Base-by-base conservation (phyloP, 257 asterid species). In the Plectranthus barbatus region DNA sequence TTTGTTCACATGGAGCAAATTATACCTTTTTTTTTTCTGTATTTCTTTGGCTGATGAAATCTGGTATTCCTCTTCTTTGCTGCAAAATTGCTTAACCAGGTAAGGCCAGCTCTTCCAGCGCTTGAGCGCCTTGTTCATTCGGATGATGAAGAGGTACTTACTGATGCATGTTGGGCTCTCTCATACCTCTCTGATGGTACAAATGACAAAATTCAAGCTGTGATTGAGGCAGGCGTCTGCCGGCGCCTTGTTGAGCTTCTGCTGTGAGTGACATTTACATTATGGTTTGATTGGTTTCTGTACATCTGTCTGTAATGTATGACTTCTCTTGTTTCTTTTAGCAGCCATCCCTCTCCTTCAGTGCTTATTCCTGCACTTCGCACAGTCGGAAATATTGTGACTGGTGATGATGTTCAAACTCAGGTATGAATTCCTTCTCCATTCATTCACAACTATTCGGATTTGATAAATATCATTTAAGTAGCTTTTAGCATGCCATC, bases 141-240 rank as follows among this genome's bases (percentile, higher is more conserved):
- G 9, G 87, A 77, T 23, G 98, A 91, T 67, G 98, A 88, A 72
- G 98, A 88, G 75, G 96, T 91, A 54, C 86, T 91, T 59, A 91
- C 96, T 18, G 98, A 91, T 86, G 95, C 98, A 34, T 91, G 96
- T 69, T 91, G 98, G 98, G 96, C 98, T 65, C 95, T 91, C 21
- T 91, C 98, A 7, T 91, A 91, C 76, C 96, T 91, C 29, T 86
- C 98, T 44, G 98, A 88, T 74, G 96, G 98, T 61, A 81, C 96
- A 44, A 91, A 86, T 58, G 96, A 88, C 74, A 88, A 86, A 83
- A 91, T 91, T 70, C 94, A 91, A 80, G 96, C 96, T 62, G 98
- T 91, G 55, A 84, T 88, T 54, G 98, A 91, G 33, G 76, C 98
- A 33, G 94, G 94, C 60, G 90, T 88, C 57, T 86, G 98, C 69